Percentiles rank a stretch among this genome's conserved stretches.
These are phyloP conservation scores for Xylariaceae sp. DNA, from an alignment of 2,329 filamentous ascomycete genomes.

Conservation along the genomic window DNA sequence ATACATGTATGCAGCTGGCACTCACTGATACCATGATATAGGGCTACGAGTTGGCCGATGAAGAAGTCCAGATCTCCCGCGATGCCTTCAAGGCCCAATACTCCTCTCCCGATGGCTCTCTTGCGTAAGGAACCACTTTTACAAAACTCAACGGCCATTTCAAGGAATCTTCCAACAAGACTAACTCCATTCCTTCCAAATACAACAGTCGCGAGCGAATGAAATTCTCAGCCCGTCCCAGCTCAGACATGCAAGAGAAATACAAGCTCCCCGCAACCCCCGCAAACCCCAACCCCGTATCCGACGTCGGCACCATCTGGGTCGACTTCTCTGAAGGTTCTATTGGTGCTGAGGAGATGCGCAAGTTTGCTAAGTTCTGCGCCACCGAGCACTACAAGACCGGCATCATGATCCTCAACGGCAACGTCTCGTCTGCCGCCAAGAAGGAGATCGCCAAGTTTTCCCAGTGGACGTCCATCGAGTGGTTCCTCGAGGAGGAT, in stretches of 20 bases:
- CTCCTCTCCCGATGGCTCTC: slow-evolving; percentile 65
- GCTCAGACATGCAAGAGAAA: slow-evolving; percentile 77
- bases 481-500: slow-evolving; percentile 95
- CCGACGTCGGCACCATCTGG: slow-evolving; percentile 84
- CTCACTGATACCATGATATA: slow-evolving; percentile 38
- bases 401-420: slow-evolving; percentile 84
- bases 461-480: slow-evolving; percentile 73
- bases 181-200: slow-evolving; percentile 6
- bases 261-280: slow-evolving; percentile 70
- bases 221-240: slow-evolving; percentile 83
- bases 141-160: slow-evolving; percentile 26
- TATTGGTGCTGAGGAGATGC: slow-evolving; percentile 89
- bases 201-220: slow-evolving; percentile 69
- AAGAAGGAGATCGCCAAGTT: slow-evolving; percentile 81
- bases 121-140: too few relatives aligned
- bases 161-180: neutral
- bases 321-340: slow-evolving; percentile 82
- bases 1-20: neutral
- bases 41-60: slow-evolving; percentile 90
- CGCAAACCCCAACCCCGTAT: slow-evolving; percentile 63
- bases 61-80: slow-evolving; percentile 82
- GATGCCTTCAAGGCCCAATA: slow-evolving; percentile 75
- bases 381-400: slow-evolving; percentile 77
- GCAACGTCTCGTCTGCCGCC: slow-evolving; percentile 78
- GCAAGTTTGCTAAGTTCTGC: slow-evolving; percentile 80